Percentiles rank a stretch among this genome's conserved stretches.
Conservation (phyloP, 129 eudicot species). For the Saposhnikovia divaricata region DNA sequence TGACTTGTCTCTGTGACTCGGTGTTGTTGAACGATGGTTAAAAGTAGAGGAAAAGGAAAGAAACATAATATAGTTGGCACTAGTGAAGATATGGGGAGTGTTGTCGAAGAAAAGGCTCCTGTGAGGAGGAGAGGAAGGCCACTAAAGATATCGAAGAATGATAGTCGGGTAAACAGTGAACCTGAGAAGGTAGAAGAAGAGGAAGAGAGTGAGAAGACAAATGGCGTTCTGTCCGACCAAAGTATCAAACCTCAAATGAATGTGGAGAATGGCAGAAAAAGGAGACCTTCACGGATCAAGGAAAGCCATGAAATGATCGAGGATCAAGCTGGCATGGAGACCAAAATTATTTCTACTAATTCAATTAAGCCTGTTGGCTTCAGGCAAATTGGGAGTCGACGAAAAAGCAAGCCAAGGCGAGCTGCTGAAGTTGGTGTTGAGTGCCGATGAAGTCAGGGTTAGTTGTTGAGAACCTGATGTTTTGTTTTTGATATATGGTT, state of each 20-base stretch:
- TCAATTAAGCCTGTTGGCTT: constrained; percentile 55
- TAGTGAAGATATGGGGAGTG: constrained; percentile 51
- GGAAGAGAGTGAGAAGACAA: constrained; percentile 20
- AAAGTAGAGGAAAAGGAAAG: constrained; percentile 71
- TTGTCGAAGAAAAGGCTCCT: constrained; percentile 68
- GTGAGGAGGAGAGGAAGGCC: constrained; percentile 86
- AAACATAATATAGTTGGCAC: constrained; percentile 31
- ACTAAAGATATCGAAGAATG: constrained; percentile 61
- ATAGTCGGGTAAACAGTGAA: constrained; percentile 37
- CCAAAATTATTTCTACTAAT: constrained; percentile 23
- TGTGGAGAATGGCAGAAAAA: constrained; percentile 53
- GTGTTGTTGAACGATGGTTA: constrained; percentile 51
- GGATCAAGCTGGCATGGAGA: constrained; percentile 36
- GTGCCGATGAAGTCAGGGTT: constrained; percentile 46
- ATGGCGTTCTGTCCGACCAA: constrained; percentile 18
- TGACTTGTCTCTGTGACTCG: constrained; percentile 1
- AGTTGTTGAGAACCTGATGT: constrained; percentile 29
- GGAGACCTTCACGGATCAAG: constrained; percentile 36
- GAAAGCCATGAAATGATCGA: constrained; percentile 31
- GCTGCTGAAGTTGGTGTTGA: constrained; percentile 98
- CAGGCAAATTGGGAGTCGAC: constrained; percentile 83
- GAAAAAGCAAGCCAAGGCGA: constrained; percentile 85
- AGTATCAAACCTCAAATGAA: constrained; percentile 19
- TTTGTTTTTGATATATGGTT: constrained; percentile 3
- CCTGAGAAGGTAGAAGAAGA: constrained; percentile 34